A percentile compares a stretch with the other conserved stretches of the same genome.
phyloP scores from a whole-genome alignment of 768 basidiomycete genomes.

The Collybiopsis confluens region DNA sequence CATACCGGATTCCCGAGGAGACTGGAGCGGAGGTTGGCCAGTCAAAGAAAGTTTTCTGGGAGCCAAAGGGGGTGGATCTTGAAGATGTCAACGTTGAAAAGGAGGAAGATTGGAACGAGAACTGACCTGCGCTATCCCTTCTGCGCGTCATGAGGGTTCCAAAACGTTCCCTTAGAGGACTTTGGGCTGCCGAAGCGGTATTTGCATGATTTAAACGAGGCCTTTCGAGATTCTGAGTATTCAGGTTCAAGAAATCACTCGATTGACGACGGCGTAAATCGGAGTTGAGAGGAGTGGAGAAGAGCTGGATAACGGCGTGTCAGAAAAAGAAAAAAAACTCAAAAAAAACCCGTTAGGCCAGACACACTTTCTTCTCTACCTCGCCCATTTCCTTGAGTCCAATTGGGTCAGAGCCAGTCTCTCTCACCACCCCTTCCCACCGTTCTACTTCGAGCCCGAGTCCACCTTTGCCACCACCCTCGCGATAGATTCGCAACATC shows the following conservation, averaged over 20 bases:
- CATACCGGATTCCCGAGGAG: constrained; percentile 55
- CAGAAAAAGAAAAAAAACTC: constrained; percentile 17
- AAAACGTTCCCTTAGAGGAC: constrained; percentile 67
- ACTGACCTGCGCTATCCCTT: constrained; percentile 66
- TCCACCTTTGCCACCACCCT: constrained; percentile 67
- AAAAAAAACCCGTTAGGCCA: constrained; percentile 11
- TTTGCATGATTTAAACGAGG: constrained; percentile 50
- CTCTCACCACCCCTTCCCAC: constrained; percentile 86
- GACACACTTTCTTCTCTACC: constrained; percentile 80
- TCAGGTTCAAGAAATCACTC: constrained; percentile 60
- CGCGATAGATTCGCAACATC: constrained; percentile 77
- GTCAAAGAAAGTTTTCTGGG: constrained; percentile 72
- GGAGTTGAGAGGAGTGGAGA: constrained; percentile 79
- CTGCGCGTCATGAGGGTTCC: constrained; percentile 54
- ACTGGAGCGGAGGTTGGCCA: constrained; percentile 46
- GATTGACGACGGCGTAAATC: constrained; percentile 85
- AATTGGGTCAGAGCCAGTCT: constrained; percentile 67
- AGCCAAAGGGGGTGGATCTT: constrained; percentile 55
- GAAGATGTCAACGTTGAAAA: constrained; percentile 10
- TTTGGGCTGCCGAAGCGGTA: constrained; percentile 36
- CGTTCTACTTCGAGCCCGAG: constrained; percentile 83
- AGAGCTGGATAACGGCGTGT: constrained; percentile 49
- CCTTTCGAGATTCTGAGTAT: constrained; percentile 52
- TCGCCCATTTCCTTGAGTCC: constrained; percentile 78
- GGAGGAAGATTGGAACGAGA: constrained; percentile 11